These are phyloP conservation scores for Glebionis coronaria DNA, from an alignment of 129 eudicot species.

Conservation along the genomic window DNA sequence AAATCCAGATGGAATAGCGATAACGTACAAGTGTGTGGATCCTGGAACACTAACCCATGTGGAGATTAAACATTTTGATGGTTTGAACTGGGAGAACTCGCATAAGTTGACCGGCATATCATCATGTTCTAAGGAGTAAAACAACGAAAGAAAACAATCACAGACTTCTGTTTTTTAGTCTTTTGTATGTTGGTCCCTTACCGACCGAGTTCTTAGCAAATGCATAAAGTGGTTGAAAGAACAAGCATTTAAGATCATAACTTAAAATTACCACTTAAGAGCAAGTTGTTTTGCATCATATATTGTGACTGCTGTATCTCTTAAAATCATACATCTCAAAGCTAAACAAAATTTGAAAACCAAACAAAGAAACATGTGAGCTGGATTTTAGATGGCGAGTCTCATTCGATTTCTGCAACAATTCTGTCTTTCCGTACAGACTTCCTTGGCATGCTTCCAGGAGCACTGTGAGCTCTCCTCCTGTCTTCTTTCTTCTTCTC, in stretches of 20 bases:
- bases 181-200: no score
- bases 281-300: neutral
- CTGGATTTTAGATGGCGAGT: neutral
- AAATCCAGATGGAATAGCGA: constrained; percentile 78
- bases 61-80: constrained; percentile 64
- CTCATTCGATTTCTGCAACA: constrained; percentile 65
- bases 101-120: constrained; percentile 49
- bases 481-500: constrained; percentile 73
- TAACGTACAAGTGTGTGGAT: constrained; percentile 72
- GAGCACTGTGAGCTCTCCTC: constrained; percentile 89
- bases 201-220: no score
- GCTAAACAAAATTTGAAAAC: constrained; percentile 6
- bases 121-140: constrained; percentile 49
- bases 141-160: neutral
- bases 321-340: constrained; percentile 21
- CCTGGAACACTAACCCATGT: constrained; percentile 71
- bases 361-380: neutral
- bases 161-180: no score
- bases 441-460: constrained; percentile 61
- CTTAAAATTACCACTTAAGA: neutral
- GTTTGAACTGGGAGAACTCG: constrained; percentile 73
- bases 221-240: no score
- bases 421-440: constrained; percentile 65
- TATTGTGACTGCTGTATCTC: constrained; percentile 8
- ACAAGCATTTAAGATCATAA: neutral